phyloP scores from a whole-genome alignment of 257 asterid genomes.

The Coffea canephora region DNA sequence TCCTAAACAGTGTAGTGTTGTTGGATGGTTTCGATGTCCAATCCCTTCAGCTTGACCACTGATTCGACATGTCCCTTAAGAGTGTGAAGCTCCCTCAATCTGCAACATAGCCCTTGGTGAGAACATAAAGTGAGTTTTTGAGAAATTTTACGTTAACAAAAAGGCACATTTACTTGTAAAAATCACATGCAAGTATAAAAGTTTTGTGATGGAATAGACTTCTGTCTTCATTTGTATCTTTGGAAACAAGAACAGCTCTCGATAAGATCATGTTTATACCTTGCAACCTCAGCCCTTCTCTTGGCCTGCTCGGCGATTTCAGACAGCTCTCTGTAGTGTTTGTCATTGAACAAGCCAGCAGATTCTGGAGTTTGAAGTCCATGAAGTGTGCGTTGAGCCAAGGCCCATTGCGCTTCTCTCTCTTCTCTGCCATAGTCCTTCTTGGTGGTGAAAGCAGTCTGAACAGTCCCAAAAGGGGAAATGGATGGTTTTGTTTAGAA shows the following conservation, averaged over 20 bases:
- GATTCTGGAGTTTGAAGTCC: conserved; percentile 50
- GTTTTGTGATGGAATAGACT: too few relatives aligned
- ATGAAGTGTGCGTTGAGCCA: conserved; percentile 79
- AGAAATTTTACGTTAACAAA: not conserved
- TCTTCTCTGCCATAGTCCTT: conserved; percentile 77
- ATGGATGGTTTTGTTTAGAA: too few relatives aligned
- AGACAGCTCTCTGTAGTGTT: conserved; percentile 42
- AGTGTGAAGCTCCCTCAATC: conserved; percentile 79
- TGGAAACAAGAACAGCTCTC: not conserved
- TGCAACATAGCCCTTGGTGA: conserved; percentile 30
- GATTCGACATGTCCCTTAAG: conserved; percentile 24
- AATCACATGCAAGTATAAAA: not conserved
- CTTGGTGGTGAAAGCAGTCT: conserved; percentile 85
- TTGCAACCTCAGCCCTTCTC: conserved; percentile 77
- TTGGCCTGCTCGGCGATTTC: conserved; percentile 79
- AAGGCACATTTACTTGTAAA: not conserved
- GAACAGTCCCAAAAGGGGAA: not conserved
- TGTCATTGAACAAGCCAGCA: conserved; percentile 32
- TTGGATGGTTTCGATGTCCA: conserved; percentile 22
- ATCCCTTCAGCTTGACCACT: conserved; percentile 22
- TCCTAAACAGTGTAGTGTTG: conserved; percentile 20
- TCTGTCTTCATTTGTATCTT: not conserved
- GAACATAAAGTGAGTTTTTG: conserved; percentile 7
- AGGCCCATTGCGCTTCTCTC: conserved; percentile 84
- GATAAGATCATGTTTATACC: conserved; percentile 35